Percentiles rank a stretch among this genome's conserved stretches.
These are phyloP conservation scores for Amanita exitialis DNA, from an alignment of 768 basidiomycete genomes.

Conservation along the genomic window DNA sequence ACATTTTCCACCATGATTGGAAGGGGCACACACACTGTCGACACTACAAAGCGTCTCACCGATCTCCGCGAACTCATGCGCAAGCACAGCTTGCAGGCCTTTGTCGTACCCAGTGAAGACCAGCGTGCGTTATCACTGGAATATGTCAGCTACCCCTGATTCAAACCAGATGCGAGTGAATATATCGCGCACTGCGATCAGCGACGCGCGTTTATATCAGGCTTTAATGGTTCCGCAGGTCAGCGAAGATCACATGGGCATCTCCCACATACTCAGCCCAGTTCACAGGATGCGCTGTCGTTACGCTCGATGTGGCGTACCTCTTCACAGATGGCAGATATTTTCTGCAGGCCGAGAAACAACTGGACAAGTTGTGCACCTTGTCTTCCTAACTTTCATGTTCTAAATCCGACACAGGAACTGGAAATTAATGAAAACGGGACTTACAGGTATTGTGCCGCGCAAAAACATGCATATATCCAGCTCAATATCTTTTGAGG, in stretches of 20 bases:
- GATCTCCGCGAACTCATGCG: constrained; percentile 65
- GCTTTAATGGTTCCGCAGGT: constrained; percentile 94
- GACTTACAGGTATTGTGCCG: constrained; percentile 51
- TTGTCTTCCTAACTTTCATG: neutral
- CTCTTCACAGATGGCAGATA: constrained; percentile 96
- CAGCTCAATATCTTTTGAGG: constrained; percentile 29
- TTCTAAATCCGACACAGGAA: constrained; percentile 36
- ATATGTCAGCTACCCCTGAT: neutral
- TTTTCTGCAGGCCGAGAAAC: constrained; percentile 84
- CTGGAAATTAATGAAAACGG: constrained; percentile 93
- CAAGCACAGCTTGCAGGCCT: constrained; percentile 48
- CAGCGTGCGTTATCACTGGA: constrained; percentile 55
- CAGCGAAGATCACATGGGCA: constrained; percentile 9
- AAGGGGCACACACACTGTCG: constrained; percentile 32
- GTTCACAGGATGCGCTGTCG: constrained; percentile 11
- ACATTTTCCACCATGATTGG: constrained; percentile 22
- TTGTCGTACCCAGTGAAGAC: constrained; percentile 87
- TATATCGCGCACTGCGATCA: constrained; percentile 81
- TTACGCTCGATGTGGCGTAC: constrained; percentile 35
- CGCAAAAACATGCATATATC: neutral
- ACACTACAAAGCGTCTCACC: constrained; percentile 55
- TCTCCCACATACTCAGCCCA: neutral
- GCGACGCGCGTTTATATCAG: constrained; percentile 81
- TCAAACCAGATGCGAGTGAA: constrained; percentile 67
- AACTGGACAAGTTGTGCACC: constrained; percentile 64